These are phyloP conservation scores for Discostella stelligera DNA, from an alignment of 352 stramenopile species.

Conservation along the genomic window DNA sequence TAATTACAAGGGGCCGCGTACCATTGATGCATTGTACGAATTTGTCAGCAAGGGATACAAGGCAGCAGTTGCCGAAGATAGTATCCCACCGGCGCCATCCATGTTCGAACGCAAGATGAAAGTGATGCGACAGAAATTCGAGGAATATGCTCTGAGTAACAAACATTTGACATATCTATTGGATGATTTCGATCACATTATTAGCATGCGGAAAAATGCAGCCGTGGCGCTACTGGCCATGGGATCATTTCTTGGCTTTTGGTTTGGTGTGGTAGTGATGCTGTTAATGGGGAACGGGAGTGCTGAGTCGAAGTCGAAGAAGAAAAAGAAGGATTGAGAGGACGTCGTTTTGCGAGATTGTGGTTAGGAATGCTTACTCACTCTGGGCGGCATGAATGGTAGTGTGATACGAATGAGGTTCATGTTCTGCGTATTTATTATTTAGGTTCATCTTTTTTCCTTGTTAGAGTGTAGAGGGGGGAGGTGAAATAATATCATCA, in stretches of 20 bases:
- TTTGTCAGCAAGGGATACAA: slow-evolving; percentile 59
- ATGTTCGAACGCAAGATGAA: slow-evolving; percentile 44
- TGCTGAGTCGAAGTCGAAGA: slow-evolving; percentile 16
- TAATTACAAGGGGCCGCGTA: slow-evolving; percentile 47
- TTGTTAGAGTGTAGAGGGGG: too few species aligned
- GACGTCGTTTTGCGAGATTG: neutral
- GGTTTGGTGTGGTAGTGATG: slow-evolving; percentile 26
- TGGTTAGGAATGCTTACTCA: too few species aligned
- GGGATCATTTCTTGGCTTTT: slow-evolving; percentile 40
- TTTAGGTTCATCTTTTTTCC: too few species aligned
- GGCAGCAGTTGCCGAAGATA: slow-evolving; percentile 20
- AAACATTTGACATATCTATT: slow-evolving; percentile 49
- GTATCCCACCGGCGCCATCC: slow-evolving; percentile 19
- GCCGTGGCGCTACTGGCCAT: slow-evolving; percentile 37
- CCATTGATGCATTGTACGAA: slow-evolving; percentile 51
- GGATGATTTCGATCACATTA: slow-evolving; percentile 54
- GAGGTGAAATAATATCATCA: too few species aligned
- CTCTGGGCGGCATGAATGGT: too few species aligned
- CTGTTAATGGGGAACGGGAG: slow-evolving; percentile 11
- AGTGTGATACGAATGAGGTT: too few species aligned
- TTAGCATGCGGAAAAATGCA: slow-evolving; percentile 50
- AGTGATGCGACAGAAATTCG: slow-evolving; percentile 35
- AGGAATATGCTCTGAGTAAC: slow-evolving; percentile 23
- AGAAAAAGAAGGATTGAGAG: slow-evolving; percentile 37
- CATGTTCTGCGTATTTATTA: too few species aligned